Evolutionary conservation across 768 basidiomycete species (phyloP).

Genomic region (Sistotremastrum suecicum): DNA sequence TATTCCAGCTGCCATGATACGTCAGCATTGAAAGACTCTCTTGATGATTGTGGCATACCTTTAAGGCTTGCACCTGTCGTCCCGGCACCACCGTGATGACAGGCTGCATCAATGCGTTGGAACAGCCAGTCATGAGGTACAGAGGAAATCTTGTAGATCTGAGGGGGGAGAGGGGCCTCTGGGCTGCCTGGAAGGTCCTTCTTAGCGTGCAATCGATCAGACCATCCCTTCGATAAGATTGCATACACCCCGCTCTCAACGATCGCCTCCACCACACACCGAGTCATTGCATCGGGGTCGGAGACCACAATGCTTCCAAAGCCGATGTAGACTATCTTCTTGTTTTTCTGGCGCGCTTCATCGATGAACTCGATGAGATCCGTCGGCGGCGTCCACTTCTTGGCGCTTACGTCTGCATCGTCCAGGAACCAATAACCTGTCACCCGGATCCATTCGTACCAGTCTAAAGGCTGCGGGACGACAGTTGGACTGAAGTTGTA

Average conservation of each 20-base stretch:
- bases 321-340: conserved; percentile 94
- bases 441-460: conserved; percentile 97
- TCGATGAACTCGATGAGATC: conserved; percentile 76
- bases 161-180: conserved; percentile 57
- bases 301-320: conserved; percentile 97
- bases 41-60: conserved; percentile 7
- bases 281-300: conserved; percentile 87
- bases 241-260: conserved; percentile 76
- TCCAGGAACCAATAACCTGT: conserved; percentile 98
- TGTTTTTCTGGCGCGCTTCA: conserved; percentile 52
- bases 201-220: conserved; percentile 71
- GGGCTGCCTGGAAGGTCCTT: conserved; percentile 33
- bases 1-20: conserved; percentile 49
- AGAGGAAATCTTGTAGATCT: conserved; percentile 75
- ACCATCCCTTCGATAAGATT: conserved; percentile 97
- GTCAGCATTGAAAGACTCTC: background rate
- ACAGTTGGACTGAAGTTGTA: conserved; percentile 92
- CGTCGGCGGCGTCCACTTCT: conserved; percentile 80
- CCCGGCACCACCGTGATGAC: conserved; percentile 95
- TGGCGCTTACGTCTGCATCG: conserved; percentile 76
- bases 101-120: conserved; percentile 85
- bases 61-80: conserved; percentile 90
- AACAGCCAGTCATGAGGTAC: conserved; percentile 97
- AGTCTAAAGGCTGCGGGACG: conserved; percentile 89
- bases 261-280: conserved; percentile 80